A percentile compares a stretch with the other conserved stretches of the same genome.
These are phyloP conservation scores for Diaporthe humulicola DNA, from an alignment of 2,329 filamentous ascomycete species.

Conservation along the genomic window DNA sequence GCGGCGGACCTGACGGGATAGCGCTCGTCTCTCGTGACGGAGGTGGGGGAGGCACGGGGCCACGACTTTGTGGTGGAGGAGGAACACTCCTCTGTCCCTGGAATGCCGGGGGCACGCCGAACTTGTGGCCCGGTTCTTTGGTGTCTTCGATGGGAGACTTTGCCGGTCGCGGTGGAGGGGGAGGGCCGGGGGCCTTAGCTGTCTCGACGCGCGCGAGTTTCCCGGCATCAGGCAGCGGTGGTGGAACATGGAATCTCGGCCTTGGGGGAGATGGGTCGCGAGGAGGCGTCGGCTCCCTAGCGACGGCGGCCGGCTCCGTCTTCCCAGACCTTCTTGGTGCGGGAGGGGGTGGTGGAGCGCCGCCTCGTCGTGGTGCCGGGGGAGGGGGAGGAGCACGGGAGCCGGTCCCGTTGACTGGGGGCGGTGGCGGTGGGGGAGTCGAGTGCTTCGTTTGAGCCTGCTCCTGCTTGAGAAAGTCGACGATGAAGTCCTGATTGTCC, in stretches of 20 bases:
- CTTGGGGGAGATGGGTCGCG: slow-evolving; percentile 79
- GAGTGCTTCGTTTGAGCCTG: slow-evolving; percentile 61
- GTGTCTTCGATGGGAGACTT: slow-evolving; percentile 80
- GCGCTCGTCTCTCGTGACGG: slow-evolving; percentile 58
- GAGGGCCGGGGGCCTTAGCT: slow-evolving; percentile 68
- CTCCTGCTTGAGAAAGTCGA: slow-evolving; percentile 73
- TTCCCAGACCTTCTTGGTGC: slow-evolving; percentile 72
- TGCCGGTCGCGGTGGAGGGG: slow-evolving; percentile 76
- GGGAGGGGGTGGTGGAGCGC: slow-evolving; percentile 65
- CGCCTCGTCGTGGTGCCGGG: slow-evolving; percentile 49
- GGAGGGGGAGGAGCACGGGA: slow-evolving; percentile 58
- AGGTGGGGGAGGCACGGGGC: slow-evolving; percentile 79
- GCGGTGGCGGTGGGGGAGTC: slow-evolving; percentile 51
- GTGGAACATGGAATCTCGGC: slow-evolving; percentile 84
- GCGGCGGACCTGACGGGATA: slow-evolving; percentile 52
- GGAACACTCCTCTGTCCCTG: slow-evolving; percentile 75
- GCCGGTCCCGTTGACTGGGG: slow-evolving; percentile 53
- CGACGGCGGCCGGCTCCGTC: slow-evolving; percentile 55
- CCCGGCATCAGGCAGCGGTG: slow-evolving; percentile 89
- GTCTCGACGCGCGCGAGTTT: slow-evolving; percentile 77
- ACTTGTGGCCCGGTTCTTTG: slow-evolving; percentile 69
- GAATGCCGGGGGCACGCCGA: slow-evolving; percentile 86
- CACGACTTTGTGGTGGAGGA: slow-evolving; percentile 81
- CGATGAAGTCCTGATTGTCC: slow-evolving; percentile 77
- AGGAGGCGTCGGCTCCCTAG: slow-evolving; percentile 68